phyloP scores from a whole-genome alignment of 768 basidiomycete species.

The Pisolithus sp. region DNA sequence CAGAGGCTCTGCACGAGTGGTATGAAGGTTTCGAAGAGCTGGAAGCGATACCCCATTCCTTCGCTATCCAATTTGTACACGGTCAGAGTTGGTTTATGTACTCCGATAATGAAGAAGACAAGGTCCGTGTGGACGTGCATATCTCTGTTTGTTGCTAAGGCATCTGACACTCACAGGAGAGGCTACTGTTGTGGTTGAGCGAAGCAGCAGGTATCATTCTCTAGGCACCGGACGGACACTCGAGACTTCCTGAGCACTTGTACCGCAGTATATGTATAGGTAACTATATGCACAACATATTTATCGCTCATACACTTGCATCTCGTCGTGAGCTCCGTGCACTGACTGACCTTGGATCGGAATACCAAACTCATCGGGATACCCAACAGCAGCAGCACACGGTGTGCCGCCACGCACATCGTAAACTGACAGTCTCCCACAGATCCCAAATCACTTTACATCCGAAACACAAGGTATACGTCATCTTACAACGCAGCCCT shows the following conservation, averaged over 20 bases:
- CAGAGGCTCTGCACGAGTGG: conserved; percentile 52
- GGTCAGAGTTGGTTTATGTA: conserved; percentile 51
- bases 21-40: conserved; percentile 63
- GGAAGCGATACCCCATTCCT: conserved; percentile 58
- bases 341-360: too few species aligned
- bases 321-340: too few species aligned
- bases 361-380: too few species aligned
- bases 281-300: background rate
- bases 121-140: conserved; percentile 31
- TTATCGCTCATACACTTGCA: too few species aligned
- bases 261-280: background rate
- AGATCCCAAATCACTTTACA: too few species aligned
- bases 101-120: conserved; percentile 57
- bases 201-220: conserved; percentile 1
- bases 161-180: background rate
- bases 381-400: too few species aligned
- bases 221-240: background rate
- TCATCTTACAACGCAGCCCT: too few species aligned
- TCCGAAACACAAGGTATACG: too few species aligned
- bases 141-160: background rate
- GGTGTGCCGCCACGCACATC: too few species aligned
- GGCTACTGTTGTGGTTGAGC: background rate
- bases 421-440: too few species aligned
- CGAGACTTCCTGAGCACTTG: background rate
- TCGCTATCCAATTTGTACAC: conserved; percentile 56